phyloP scores from a whole-genome alignment of 306 rosid genomes.

The barrel medic (Medicago truncatula) region MtrunA17r5.0-ANR NC_053047.1:8298501-8299000 shows the following conservation, averaged over 20 bases:
- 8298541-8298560: too few relatives aligned
- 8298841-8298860: slow-evolving; percentile 32
- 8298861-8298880: slow-evolving; percentile 58
- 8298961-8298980: slow-evolving; percentile 59
- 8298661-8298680: too few relatives aligned
- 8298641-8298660: too few relatives aligned
- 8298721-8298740: not conserved
- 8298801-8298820: not conserved
- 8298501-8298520: too few relatives aligned
- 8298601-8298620: too few relatives aligned
- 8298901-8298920: slow-evolving; percentile 46
- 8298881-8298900: slow-evolving; percentile 26
- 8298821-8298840: not conserved
- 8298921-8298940: slow-evolving; percentile 58
- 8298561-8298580: too few relatives aligned
- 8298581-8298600: too few relatives aligned
- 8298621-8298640: too few relatives aligned
- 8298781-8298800: not conserved
- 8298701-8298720: too few relatives aligned
- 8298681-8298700: too few relatives aligned
- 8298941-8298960: slow-evolving; percentile 56
- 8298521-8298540: too few relatives aligned
- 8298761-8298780: not conserved
- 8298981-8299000: slow-evolving; percentile 41
- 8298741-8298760: not conserved